Evolutionary conservation across 2,329 filamentous ascomycete genomes (phyloP), one percentile per base, ranked within the genome.

Genomic region (Aspergillus jensenii): DNA sequence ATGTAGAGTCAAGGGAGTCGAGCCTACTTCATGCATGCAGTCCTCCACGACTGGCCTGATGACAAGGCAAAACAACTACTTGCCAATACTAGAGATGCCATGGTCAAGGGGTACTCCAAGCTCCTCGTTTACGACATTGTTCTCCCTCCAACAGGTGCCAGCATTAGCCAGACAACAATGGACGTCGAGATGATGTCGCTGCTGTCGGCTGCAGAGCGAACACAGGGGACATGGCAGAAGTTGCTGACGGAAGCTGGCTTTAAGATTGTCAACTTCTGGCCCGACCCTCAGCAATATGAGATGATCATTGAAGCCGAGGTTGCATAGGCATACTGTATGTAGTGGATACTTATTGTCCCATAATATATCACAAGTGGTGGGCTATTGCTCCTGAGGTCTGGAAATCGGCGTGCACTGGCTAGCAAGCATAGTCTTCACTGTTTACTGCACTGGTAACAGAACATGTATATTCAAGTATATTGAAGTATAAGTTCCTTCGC

Each of bases 1-100:
- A 50, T 2, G 9, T 17, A 8, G 23, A 14, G 0, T 14, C 19
- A 14, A 52, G 49, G 49, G 15, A 19, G 35, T n/a, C 35, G 39
- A 1, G 39, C 39, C 21, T 52, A 52, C 37, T 43, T 41, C 11
- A 17, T 52, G 21, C 49, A 52, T 25, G 37, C 49, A 2, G 45
- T 79, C 4, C 66, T 79, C 1, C 76, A 81, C 48, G 75, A 80
- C 59, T 79, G 74, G 73, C 67, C 72, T 0, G 73, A 78, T n/a
- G 66, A 69, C 5, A 66, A 70, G 11, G 71, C 68, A 23, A 59
- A 65, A 12, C 45, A 67, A 11, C 70, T 79, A 8, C 64, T 79
- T 1, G 21, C 25, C 0, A 65, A 71, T 9, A 65, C 70, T 7
- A 68, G 56, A 17, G 56, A 59, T 5, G 76, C 74, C 0, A 78